Evolutionary conservation across 176 grass and related monocot genomes (phyloP).

Genomic region (Phoenix dactylifera): DNA sequence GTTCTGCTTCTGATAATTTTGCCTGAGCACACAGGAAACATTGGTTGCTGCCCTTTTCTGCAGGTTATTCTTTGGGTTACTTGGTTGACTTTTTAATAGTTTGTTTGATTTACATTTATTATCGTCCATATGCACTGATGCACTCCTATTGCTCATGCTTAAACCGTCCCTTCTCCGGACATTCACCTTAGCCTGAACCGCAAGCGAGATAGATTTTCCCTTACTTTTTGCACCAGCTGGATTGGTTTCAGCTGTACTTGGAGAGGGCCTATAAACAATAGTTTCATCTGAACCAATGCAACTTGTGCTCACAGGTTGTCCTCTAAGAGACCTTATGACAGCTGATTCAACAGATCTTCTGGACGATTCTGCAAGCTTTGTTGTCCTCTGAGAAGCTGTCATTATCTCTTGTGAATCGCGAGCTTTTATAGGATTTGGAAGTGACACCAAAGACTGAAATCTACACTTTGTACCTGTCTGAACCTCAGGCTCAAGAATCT

Average conservation of each 20-base stretch:
- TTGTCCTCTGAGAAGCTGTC: conserved; percentile 26
- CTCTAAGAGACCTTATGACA: conserved; percentile 29
- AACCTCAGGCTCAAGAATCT: conserved; percentile 67
- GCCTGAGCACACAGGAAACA: conserved; percentile 42
- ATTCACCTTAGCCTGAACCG: conserved; percentile 70
- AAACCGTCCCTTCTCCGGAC: conserved; percentile 73
- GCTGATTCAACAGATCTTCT: conserved; percentile 22
- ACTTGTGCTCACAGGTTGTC: conserved; percentile 28
- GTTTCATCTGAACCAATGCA: conserved; percentile 61
- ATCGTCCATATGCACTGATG: conserved; percentile 39
- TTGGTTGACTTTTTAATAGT: conserved; percentile 37
- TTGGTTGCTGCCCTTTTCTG: conserved; percentile 41
- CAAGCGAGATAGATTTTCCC: conserved; percentile 61
- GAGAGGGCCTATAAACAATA: conserved; percentile 43
- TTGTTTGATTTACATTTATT: conserved; percentile 48
- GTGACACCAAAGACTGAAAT: conserved; percentile 44
- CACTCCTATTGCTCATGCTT: conserved; percentile 34
- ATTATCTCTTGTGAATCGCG: conserved; percentile 31
- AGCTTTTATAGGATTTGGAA: conserved; percentile 36
- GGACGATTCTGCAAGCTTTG: conserved; percentile 37
- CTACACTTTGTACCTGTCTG: conserved; percentile 47
- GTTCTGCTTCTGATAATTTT: conserved; percentile 95
- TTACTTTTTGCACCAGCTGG: conserved; percentile 36
- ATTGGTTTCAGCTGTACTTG: conserved; percentile 49
- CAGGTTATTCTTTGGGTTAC: conserved; percentile 47